Evolutionary conservation across 192 early-diverging fungal genomes (phyloP).

Genomic region (Coemansia sp.): DNA sequence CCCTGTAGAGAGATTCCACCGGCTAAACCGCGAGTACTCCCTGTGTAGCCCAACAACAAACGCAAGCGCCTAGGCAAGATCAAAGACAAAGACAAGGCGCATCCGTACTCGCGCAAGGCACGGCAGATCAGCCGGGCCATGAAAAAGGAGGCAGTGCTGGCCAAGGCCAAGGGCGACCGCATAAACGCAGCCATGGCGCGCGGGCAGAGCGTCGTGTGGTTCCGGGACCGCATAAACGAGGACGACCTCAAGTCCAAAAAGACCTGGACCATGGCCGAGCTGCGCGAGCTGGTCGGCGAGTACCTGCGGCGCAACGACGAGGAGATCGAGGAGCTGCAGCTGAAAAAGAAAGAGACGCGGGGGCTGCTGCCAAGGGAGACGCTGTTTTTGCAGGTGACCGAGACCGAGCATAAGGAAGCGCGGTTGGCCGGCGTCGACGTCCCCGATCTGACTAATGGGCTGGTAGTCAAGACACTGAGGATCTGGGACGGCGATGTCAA

Average conservation of each 20-base stretch:
- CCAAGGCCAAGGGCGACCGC: constrained; percentile 44
- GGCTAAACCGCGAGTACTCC: neutral
- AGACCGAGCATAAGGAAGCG: constrained; percentile 29
- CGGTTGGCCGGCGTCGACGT: constrained; percentile 31
- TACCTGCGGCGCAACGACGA: constrained; percentile 60
- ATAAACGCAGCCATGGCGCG: constrained; percentile 26
- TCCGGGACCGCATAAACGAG: constrained; percentile 57
- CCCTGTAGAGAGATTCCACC: neutral
- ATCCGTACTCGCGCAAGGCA: constrained; percentile 72
- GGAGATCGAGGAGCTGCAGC: constrained; percentile 53
- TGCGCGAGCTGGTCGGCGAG: constrained; percentile 18
- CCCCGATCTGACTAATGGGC: constrained; percentile 35
- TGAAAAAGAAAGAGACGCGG: constrained; percentile 36
- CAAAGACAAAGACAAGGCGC: constrained; percentile 63
- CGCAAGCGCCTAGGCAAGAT: constrained; percentile 52
- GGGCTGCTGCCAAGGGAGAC: constrained; percentile 34
- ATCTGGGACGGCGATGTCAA: constrained; percentile 50
- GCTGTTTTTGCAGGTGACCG: constrained; percentile 26
- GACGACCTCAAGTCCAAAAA: constrained; percentile 52
- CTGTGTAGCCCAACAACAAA: constrained; percentile 57
- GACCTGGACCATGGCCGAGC: constrained; percentile 19
- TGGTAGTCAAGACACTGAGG: constrained; percentile 30
- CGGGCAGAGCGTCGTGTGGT: constrained; percentile 63
- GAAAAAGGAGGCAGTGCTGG: constrained; percentile 51
- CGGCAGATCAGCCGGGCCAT: constrained; percentile 61